phyloP scores from a whole-genome alignment of 2,329 filamentous ascomycete species.

The Colletotrichum lupini region DNA sequence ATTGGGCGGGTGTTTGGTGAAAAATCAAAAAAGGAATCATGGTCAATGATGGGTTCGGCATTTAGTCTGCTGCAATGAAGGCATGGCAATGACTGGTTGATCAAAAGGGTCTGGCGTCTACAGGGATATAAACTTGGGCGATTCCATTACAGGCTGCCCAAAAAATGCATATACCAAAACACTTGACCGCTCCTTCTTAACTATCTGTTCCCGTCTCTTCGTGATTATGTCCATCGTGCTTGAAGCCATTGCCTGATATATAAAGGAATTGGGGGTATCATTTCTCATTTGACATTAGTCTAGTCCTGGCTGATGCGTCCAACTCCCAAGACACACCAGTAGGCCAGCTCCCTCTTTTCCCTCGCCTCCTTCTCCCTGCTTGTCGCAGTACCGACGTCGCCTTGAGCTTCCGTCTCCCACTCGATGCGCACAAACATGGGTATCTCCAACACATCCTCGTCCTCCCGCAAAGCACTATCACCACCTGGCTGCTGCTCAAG shows the following conservation, averaged over 20 bases:
- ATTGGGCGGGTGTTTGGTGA: slow-evolving; percentile 28
- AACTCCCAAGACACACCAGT: slow-evolving; percentile 93
- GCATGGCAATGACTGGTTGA: slow-evolving; percentile 37
- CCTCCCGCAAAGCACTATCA: slow-evolving; percentile 58
- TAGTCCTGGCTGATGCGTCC: slow-evolving; percentile 75
- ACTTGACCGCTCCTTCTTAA: slow-evolving; percentile 36
- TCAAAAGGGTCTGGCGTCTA: slow-evolving; percentile 61
- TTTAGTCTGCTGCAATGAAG: slow-evolving; percentile 35
- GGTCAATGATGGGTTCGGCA: slow-evolving; percentile 36
- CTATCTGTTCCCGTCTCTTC: background rate
- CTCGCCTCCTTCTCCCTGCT: slow-evolving; percentile 69
- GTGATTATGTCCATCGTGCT: background rate
- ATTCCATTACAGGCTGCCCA: slow-evolving; percentile 53
- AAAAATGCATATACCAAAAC: slow-evolving; percentile 48
- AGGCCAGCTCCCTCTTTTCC: slow-evolving; percentile 89
- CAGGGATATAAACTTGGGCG: slow-evolving; percentile 59
- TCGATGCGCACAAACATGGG: slow-evolving; percentile 93
- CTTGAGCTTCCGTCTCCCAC: slow-evolving; percentile 80
- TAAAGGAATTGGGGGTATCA: slow-evolving; percentile 55
- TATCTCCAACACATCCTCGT: slow-evolving; percentile 82
- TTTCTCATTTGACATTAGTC: slow-evolving; percentile 37
- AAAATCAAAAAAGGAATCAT: slow-evolving; percentile 22
- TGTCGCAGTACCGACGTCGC: slow-evolving; percentile 69
- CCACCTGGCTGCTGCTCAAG: slow-evolving; percentile 46
- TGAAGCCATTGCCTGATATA: background rate